phyloP scores from a whole-genome alignment of 1,284 basidiomycete genomes.

The Earliella scabrosa region DNA sequence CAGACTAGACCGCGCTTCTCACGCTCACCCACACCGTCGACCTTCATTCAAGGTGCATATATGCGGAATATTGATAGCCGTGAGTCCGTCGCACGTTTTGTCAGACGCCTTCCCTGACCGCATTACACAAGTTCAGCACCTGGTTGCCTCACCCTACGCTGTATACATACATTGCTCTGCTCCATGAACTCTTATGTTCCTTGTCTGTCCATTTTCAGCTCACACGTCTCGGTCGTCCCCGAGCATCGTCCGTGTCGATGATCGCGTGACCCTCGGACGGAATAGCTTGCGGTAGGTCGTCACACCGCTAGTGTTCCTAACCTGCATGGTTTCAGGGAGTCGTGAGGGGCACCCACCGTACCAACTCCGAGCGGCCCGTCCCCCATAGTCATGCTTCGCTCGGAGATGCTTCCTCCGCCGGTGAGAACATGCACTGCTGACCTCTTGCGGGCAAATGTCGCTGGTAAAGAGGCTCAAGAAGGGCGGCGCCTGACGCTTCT shows the following conservation, averaged over 20 bases:
- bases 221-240: not conserved
- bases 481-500: not conserved
- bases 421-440: not conserved
- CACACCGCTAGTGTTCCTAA: not conserved
- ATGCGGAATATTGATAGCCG: constrained; percentile 4
- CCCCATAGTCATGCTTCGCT: not conserved
- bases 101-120: not conserved
- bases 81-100: not conserved
- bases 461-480: not conserved
- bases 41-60: constrained; percentile 9
- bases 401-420: not conserved
- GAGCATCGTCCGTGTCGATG: not conserved
- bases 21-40: not conserved
- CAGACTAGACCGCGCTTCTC: not conserved
- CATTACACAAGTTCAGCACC: not conserved
- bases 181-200: not conserved
- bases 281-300: not conserved
- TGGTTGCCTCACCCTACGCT: not conserved
- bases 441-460: constrained; percentile 18
- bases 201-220: not conserved
- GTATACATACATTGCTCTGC: not conserved
- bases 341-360: not conserved
- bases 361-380: constrained; percentile 8
- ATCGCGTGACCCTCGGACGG: not conserved
- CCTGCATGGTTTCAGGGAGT: not conserved